Percentiles rank a stretch among this genome's conserved stretches.
These are phyloP conservation scores for Acanthochlamys bracteata DNA, from an alignment of 106 monocot genomes.

Conservation along the genomic window DNA sequence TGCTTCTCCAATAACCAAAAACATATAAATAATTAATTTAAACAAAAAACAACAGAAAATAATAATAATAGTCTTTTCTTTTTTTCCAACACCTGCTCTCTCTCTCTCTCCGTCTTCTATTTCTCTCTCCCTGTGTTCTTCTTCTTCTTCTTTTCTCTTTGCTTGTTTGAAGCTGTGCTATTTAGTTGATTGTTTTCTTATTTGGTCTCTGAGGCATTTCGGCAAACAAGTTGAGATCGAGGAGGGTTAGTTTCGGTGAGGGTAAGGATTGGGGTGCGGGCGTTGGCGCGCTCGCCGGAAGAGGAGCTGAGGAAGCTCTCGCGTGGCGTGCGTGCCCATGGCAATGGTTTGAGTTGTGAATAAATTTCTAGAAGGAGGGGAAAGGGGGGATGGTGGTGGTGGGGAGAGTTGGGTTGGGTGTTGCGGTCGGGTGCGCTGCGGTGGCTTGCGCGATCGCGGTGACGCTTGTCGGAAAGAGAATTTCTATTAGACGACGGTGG, in stretches of 20 bases:
- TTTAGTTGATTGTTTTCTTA: neutral
- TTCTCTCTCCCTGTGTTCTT: neutral
- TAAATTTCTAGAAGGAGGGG: neutral
- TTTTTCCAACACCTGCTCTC: neutral
- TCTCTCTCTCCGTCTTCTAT: neutral
- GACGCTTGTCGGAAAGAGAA: conserved; percentile 31
- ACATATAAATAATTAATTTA: too few relatives aligned
- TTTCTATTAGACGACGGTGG: conserved; percentile 37
- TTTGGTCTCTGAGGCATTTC: conserved; percentile 3
- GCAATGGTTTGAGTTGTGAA: neutral
- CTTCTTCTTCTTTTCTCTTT: neutral
- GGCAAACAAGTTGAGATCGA: conserved; percentile 6
- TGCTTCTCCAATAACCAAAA: conserved; percentile 15
- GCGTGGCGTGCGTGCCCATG: neutral
- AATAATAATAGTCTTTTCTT: too few relatives aligned
- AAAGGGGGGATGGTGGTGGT: conserved; percentile 17
- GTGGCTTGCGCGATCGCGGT: conserved; percentile 51
- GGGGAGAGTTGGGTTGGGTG: conserved; percentile 38
- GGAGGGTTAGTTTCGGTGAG: neutral
- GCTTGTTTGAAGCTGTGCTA: neutral
- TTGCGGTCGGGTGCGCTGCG: conserved; percentile 66
- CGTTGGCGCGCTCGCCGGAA: neutral
- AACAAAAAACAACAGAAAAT: neutral
- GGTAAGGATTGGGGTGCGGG: neutral
- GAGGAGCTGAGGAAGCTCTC: neutral